Evolutionary conservation across 805 yeast species (phyloP).

Genomic region (Wickerhamiella australiensis): DNA sequence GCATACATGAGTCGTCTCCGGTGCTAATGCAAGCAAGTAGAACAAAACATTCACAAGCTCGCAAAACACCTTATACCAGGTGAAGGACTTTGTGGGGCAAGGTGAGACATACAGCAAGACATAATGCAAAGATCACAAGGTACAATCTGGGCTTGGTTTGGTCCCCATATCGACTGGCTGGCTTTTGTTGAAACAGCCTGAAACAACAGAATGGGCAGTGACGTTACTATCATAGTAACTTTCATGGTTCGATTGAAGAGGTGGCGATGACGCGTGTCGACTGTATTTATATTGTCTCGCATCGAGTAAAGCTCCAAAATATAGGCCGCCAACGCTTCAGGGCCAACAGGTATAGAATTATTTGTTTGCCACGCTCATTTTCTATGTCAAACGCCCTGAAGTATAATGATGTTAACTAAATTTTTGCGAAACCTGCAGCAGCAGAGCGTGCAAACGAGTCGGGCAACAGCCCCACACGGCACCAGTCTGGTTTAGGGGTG

Average conservation of each 20-base stretch:
- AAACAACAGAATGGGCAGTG: background rate
- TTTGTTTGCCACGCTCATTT: too few relatives aligned
- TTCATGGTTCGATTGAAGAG: too few relatives aligned
- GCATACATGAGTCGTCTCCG: background rate
- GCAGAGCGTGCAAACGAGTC: background rate
- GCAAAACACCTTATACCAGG: background rate
- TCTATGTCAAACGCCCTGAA: too few relatives aligned
- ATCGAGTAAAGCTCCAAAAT: too few relatives aligned
- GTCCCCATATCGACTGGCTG: background rate
- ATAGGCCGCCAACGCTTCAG: too few relatives aligned
- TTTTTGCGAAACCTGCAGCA: background rate
- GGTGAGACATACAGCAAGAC: background rate
- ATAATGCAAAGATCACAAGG: conserved; percentile 1
- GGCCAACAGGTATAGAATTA: too few relatives aligned
- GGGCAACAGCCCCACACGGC: background rate
- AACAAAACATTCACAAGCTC: background rate
- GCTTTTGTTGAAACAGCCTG: background rate
- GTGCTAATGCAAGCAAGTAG: background rate
- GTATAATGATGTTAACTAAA: background rate
- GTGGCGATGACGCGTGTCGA: too few relatives aligned
- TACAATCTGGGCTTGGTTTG: background rate
- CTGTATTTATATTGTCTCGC: too few relatives aligned
- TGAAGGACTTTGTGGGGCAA: background rate
- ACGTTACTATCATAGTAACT: background rate
- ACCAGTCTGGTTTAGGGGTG: background rate